Percentiles rank a stretch among this genome's conserved stretches.
Evolutionary conservation across 2,329 filamentous ascomycete genomes (phyloP).

Genomic region (Cadophora sp.): DNA sequence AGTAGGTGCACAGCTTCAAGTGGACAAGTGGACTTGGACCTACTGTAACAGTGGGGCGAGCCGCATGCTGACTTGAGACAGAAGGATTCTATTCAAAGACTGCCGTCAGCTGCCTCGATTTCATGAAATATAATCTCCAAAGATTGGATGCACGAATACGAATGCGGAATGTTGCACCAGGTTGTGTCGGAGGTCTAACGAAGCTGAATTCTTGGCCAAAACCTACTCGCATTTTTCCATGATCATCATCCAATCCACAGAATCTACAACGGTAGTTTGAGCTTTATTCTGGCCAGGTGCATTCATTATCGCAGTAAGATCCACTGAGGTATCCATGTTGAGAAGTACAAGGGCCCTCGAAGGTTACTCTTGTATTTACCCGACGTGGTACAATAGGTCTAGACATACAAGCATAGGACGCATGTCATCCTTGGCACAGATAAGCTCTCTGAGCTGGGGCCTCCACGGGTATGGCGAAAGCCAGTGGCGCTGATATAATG

Average conservation of each 20-base stretch:
- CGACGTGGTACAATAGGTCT: conserved; percentile 1
- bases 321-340: conserved; percentile 4
- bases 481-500: conserved; percentile 1
- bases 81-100: not conserved
- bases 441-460: conserved; percentile 8
- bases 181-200: not conserved
- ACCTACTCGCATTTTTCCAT: not conserved
- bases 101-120: not conserved
- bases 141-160: not conserved
- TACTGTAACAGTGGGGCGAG: not conserved
- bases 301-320: not conserved
- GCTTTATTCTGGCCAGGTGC: not conserved
- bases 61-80: not conserved
- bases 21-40: not conserved
- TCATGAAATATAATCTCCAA: not conserved
- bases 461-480: not conserved
- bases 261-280: not conserved
- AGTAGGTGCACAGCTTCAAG: not conserved
- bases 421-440: conserved; percentile 13
- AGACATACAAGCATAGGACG: not conserved
- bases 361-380: not conserved
- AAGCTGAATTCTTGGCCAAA: not conserved
- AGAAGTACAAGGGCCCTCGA: not conserved
- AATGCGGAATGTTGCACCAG: not conserved
- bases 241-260: not conserved